Evolutionary conservation across 2,329 filamentous ascomycete genomes (phyloP), one percentile per base, ranked within the genome.

Genomic region (Curvularia sp.): DNA sequence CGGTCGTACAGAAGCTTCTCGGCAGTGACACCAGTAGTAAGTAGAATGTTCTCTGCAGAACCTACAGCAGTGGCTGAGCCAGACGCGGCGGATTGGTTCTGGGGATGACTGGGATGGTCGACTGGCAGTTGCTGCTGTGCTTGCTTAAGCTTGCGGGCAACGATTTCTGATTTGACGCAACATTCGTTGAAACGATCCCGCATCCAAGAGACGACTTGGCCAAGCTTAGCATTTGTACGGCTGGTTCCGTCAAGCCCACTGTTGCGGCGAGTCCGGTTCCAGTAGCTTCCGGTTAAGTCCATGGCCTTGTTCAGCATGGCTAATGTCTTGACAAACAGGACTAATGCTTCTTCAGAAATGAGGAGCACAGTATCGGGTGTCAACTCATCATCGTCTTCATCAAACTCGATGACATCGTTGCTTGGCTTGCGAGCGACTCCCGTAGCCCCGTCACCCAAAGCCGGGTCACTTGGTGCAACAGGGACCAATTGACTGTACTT

Each of bases 1-100:
- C 95, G 91, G 68, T 99, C 95, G 74, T 97, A 99, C 93, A 99
- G 97, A 45, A 99, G 82, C 78, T 93, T 97, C 80, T 98, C 95
- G 0, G 95, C 95, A 21, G 93, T 97, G 55, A 97, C 88, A 1
- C 94, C 95, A 2, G 91, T 87, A 13, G 91, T 96, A 25, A 99
- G 84, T 47, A 90, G 86, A 25, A 97, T 92, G 51, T 91, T 89
- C 60, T 95, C 92, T 2, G 87, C 84, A 15, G 89, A 88, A n/a
- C 84, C 85, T 55, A 87, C 80, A 3, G 82, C 82, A 13, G 84
- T 83, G 1, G 83, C 83, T 3, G 85, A 83, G 32, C 82, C 80
- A 2, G 84, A 85, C 19, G 86, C 85, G 27, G 82, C 77, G 2
- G 84, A 85, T 53, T 92, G 88, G 68, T 96, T 97, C 69, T 82